Conservation (phyloP, 768 basidiomycete genomes). For the Mrakia hoshinonis region DNA sequence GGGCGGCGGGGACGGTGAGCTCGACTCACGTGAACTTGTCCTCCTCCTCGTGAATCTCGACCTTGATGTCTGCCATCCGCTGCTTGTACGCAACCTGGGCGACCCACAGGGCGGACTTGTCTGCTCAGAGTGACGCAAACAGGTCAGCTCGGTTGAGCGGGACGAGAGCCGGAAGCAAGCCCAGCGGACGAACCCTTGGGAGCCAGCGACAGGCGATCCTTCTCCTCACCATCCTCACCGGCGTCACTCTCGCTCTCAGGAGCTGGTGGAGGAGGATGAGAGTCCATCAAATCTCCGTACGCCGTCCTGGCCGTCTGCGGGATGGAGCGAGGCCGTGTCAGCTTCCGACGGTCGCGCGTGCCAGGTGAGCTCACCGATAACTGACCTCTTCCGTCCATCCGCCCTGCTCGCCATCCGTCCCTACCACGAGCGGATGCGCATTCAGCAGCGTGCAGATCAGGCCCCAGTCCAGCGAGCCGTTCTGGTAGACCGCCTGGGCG, state of each 20-base stretch:
- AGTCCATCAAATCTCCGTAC: background rate
- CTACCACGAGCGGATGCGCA: background rate
- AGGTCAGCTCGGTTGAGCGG: background rate
- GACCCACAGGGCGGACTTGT: background rate
- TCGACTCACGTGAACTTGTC: slow-evolving; percentile 13
- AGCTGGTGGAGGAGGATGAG: background rate
- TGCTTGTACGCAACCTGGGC: slow-evolving; percentile 5
- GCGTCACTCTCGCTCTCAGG: background rate
- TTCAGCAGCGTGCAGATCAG: background rate
- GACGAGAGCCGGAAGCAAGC: background rate
- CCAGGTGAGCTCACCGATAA: background rate
- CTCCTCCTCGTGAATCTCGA: slow-evolving; percentile 1
- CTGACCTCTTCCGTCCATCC: background rate
- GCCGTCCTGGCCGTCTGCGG: background rate
- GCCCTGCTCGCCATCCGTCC: background rate
- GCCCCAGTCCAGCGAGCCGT: background rate
- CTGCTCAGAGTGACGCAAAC: background rate
- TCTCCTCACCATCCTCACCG: too few species aligned
- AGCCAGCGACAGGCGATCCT: background rate
- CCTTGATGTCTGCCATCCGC: background rate
- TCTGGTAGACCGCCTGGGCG: slow-evolving; percentile 10
- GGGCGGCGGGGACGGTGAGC: background rate
- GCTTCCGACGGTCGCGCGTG: background rate
- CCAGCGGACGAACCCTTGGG: background rate
- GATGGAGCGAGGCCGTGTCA: background rate